A percentile compares a stretch with the other conserved stretches of the same genome.
These are phyloP conservation scores for Paracamarosporium sp. DNA, from an alignment of 2,329 filamentous ascomycete genomes.

Conservation along the genomic window DNA sequence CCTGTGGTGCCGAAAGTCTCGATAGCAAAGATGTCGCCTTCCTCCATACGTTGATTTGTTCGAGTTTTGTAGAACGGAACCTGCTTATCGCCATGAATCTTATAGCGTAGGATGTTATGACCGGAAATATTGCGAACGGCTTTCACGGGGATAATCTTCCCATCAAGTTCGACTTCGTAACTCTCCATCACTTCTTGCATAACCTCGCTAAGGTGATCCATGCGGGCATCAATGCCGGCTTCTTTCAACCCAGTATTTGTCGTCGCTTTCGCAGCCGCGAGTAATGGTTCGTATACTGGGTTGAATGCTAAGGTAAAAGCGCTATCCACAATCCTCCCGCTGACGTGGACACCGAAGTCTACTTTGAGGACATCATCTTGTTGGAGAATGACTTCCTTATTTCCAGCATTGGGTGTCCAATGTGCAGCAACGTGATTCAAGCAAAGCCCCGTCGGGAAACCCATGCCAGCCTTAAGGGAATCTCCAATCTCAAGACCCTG, in stretches of 20 bases:
- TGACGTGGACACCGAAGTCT: slow-evolving; percentile 74
- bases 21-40: slow-evolving; percentile 92
- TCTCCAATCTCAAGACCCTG: slow-evolving; percentile 78
- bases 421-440: slow-evolving; percentile 85
- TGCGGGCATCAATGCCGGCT: slow-evolving; percentile 88
- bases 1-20: slow-evolving; percentile 96
- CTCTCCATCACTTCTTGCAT: slow-evolving; percentile 94
- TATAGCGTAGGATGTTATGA: slow-evolving; percentile 89
- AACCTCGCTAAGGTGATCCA: slow-evolving; percentile 81
- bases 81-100: slow-evolving; percentile 90
- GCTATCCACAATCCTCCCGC: slow-evolving; percentile 74
- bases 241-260: slow-evolving; percentile 80
- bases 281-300: slow-evolving; percentile 70
- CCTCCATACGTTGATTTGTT: slow-evolving; percentile 94
- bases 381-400: slow-evolving; percentile 77
- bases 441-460: slow-evolving; percentile 82
- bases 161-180: slow-evolving; percentile 82
- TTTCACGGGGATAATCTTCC: slow-evolving; percentile 79
- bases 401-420: slow-evolving; percentile 84
- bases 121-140: slow-evolving; percentile 84
- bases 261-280: slow-evolving; percentile 69
- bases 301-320: slow-evolving; percentile 74
- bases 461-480: slow-evolving; percentile 78
- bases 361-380: slow-evolving; percentile 77
- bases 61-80: slow-evolving; percentile 88